Conservation (phyloP, 306 rosid species). For the Dryas drummondii region DNA sequence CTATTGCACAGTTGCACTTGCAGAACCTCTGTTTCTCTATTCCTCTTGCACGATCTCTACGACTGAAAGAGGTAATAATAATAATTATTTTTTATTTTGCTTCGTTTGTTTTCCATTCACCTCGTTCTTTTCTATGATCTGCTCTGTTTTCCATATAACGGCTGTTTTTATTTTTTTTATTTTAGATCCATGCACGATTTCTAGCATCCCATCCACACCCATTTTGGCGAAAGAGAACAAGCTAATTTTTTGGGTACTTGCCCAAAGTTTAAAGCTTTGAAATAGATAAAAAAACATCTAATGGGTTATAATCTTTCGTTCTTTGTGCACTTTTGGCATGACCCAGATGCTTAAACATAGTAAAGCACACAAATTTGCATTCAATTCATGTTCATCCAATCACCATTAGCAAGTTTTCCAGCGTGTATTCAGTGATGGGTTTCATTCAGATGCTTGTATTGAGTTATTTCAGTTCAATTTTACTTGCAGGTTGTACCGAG, state of each 20-base stretch:
- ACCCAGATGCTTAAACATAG: background rate
- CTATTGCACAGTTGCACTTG: background rate
- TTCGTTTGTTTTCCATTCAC: background rate
- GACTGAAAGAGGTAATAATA: background rate
- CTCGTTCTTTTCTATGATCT: background rate
- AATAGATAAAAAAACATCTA: background rate
- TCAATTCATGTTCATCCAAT: background rate
- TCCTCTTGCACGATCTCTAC: slow-evolving; percentile 1
- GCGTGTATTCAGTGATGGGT: background rate
- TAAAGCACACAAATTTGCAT: background rate
- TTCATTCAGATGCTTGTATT: slow-evolving; percentile 16
- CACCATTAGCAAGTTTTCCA: background rate
- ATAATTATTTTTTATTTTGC: background rate
- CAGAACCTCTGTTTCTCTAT: background rate
- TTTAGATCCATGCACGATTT: slow-evolving; percentile 3
- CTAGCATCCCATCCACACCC: background rate
- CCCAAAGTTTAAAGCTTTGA: background rate
- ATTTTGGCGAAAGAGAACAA: slow-evolving; percentile 1
- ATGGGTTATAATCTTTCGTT: background rate
- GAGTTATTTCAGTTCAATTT: slow-evolving; percentile 14
- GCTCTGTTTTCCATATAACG: background rate
- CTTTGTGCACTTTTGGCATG: background rate
- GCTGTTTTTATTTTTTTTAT: background rate
- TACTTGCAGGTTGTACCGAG: slow-evolving; percentile 42
- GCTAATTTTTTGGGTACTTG: slow-evolving; percentile 4